A percentile compares a stretch with the other conserved stretches of the same genome.
Evolutionary conservation across 2,329 filamentous ascomycete species (phyloP).

Genomic region (Alternaria dauci): DNA sequence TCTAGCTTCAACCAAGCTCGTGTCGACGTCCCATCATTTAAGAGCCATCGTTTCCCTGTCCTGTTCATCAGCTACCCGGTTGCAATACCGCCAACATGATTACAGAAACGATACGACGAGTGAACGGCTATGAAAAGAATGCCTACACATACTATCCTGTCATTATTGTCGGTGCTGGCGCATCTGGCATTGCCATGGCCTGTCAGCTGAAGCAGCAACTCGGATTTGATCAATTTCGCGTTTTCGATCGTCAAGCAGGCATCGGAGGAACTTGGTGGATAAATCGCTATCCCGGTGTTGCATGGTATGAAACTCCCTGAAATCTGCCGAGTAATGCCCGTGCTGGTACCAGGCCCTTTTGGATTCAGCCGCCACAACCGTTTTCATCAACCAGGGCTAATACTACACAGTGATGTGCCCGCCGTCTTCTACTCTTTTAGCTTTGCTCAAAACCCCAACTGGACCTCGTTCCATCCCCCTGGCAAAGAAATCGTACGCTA

Average conservation of each 20-base stretch:
- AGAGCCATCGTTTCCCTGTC: not conserved
- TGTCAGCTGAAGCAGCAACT: constrained; percentile 66
- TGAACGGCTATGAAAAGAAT: constrained; percentile 50
- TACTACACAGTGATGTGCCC: constrained; percentile 54
- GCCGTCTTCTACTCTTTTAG: constrained; percentile 65
- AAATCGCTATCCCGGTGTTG: constrained; percentile 65
- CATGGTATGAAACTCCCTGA: constrained; percentile 31
- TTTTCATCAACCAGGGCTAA: constrained; percentile 18
- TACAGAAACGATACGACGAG: constrained; percentile 46
- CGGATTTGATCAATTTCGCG: constrained; percentile 65
- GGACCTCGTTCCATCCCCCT: constrained; percentile 60
- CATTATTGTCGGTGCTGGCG: constrained; percentile 67
- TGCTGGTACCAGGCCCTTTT: not conserved
- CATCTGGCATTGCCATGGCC: constrained; percentile 69
- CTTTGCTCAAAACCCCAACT: constrained; percentile 62
- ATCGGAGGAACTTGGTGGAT: constrained; percentile 72
- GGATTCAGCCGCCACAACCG: not conserved
- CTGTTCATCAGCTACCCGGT: not conserved
- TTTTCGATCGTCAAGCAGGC: constrained; percentile 67
- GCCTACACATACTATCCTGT: constrained; percentile 58
- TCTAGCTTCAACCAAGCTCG: not conserved
- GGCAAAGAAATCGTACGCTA: constrained; percentile 63
- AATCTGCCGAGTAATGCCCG: not conserved
- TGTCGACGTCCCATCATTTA: not conserved
- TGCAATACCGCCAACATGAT: constrained; percentile 32